Base-by-base conservation (phyloP, 2,329 filamentous ascomycete species). In the Microcera coccophila region DNA sequence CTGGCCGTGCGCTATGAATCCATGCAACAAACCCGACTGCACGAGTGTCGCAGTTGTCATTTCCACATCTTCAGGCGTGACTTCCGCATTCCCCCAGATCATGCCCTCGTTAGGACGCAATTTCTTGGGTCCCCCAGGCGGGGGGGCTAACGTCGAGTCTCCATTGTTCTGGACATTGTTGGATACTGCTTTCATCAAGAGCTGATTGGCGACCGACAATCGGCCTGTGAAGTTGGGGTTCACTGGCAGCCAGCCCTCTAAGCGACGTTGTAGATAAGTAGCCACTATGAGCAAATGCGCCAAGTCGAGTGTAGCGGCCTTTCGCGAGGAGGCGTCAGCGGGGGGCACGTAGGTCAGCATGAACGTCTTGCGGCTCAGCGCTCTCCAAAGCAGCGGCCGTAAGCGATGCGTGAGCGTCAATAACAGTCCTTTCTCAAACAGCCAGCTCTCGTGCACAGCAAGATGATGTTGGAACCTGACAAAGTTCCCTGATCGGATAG, bases 381-480 rank as follows among this genome's bases (percentile, higher is more conserved):
- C 86, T 12, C 91, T 82, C 89, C 89, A 95, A 11, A 95, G 79
- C 3, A 94, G 72, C 1, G 88, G 81, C 42, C 93, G 85, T 44
- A 90, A 84, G 39, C 88, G 80, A 58, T 87, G 87, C 3, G 81
- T 76, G 10, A 96, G 72, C 12, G 85, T 81, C 5, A 95, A 74
- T 17, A 94, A 76, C 19, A 95, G 75, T 2, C 87, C 84, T 60
- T 83, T 85, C 29, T 78, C 75, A 20, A 88, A 79, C 45, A 95
- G 84, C 84, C 87, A 96, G 36, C 76, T 66, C 41, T 83, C 79
- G 54, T 84, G 73, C 14, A 69, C 61, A 9, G 78, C 76, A 7
- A 94, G 73, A 34, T 88, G 78, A 14, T 78, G 68, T 47, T 89
- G 83, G 64, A 94, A 94, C 4, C 74, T 70, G 33, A 82, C 70